phyloP scores from a whole-genome alignment of 2,329 filamentous ascomycete species.

The Juglanconis oblonga region DNA sequence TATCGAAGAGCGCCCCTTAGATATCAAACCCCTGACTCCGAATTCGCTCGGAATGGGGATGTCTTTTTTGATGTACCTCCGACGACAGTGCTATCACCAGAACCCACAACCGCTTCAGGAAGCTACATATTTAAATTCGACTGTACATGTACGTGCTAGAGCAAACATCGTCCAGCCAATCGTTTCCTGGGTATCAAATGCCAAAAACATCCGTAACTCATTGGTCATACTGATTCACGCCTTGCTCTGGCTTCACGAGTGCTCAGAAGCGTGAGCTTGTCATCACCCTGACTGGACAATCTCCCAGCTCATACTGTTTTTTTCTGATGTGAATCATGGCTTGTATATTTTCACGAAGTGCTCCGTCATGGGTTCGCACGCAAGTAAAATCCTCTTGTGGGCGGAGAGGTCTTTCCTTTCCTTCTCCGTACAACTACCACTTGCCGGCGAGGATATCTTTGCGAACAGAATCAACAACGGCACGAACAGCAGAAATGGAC shows the following conservation, averaged over 20 bases:
- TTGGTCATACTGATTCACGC: too few species aligned
- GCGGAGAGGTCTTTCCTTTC: not conserved
- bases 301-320: not conserved
- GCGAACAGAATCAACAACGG: not conserved
- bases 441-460: not conserved
- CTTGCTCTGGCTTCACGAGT: too few species aligned
- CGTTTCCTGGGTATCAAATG: too few species aligned
- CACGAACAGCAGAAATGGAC: conserved; percentile 3
- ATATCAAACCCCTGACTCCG: not conserved
- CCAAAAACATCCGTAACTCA: too few species aligned
- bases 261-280: not conserved
- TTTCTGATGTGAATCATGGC: not conserved
- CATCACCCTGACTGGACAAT: not conserved
- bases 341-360: not conserved
- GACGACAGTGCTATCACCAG: not conserved
- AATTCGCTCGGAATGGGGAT: not conserved
- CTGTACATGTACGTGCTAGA: too few species aligned
- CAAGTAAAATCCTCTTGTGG: not conserved
- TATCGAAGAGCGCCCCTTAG: not conserved
- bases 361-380: conserved; percentile 3
- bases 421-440: not conserved
- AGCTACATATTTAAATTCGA: not conserved
- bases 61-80: not conserved
- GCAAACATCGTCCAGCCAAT: too few species aligned
- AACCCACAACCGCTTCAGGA: not conserved